Conservation (phyloP, 441 rosid genomes). For the Erodium chrysanthum region DNA sequence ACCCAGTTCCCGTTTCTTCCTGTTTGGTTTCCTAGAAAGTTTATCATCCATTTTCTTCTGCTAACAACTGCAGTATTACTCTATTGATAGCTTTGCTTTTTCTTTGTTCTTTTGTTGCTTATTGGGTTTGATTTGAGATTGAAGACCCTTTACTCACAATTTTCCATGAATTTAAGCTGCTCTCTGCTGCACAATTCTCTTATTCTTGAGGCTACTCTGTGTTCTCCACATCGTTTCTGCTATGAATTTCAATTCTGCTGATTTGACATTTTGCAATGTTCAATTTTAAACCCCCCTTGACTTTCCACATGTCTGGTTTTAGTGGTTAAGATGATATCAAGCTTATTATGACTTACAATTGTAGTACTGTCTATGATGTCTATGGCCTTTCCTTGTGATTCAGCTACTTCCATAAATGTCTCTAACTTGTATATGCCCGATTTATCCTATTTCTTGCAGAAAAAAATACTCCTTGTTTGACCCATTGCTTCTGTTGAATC, state of each 20-base stretch:
- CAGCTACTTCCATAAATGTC: conserved; percentile 20
- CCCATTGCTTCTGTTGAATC: conserved; percentile 27
- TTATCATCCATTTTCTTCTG: background rate
- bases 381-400: conserved; percentile 45
- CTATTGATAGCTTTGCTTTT: background rate
- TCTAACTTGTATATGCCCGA: conserved; percentile 1
- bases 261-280: background rate
- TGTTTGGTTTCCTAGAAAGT: background rate
- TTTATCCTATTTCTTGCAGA: conserved; percentile 18
- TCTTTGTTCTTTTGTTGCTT: background rate
- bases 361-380: conserved; percentile 20
- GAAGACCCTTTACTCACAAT: background rate
- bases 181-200: background rate
- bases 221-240: background rate
- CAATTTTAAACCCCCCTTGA: background rate
- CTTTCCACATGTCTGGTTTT: background rate
- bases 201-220: background rate
- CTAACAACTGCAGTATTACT: background rate
- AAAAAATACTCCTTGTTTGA: conserved; percentile 27
- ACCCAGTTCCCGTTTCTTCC: background rate
- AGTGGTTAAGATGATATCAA: background rate
- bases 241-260: background rate
- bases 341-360: background rate
- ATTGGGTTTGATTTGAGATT: background rate
- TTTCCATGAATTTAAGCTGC: background rate